phyloP scores from a whole-genome alignment of 139 green algal species.

The Auxenochlorella protothecoides region DNA sequence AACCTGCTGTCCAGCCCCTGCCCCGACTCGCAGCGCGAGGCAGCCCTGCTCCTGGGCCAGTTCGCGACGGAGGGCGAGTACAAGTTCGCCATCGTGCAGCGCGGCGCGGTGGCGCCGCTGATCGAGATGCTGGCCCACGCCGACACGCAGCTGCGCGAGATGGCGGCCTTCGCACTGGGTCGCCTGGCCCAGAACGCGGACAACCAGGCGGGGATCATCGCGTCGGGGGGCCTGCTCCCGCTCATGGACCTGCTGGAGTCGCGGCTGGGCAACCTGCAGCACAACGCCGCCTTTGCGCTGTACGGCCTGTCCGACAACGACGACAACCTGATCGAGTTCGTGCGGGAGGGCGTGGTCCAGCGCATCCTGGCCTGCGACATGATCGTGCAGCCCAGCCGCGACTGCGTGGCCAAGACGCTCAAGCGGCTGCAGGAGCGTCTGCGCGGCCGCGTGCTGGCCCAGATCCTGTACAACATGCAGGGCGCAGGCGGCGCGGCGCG shows the following conservation, averaged over 20 bases:
- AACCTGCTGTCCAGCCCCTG: slow-evolving; percentile 70
- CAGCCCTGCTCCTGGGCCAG: slow-evolving; percentile 92
- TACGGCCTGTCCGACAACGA: slow-evolving; percentile 96
- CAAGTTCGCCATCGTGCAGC: slow-evolving; percentile 84
- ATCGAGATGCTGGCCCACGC: slow-evolving; percentile 77
- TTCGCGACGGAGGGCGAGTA: slow-evolving; percentile 87
- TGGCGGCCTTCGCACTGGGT: slow-evolving; percentile 96
- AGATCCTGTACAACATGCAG: slow-evolving; percentile 69
- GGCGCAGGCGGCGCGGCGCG: neutral
- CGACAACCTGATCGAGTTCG: slow-evolving; percentile 92
- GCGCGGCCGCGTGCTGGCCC: slow-evolving; percentile 33
- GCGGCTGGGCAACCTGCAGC: slow-evolving; percentile 69
- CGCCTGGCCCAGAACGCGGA: slow-evolving; percentile 86
- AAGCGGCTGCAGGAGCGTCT: slow-evolving; percentile 65
- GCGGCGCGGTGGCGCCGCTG: slow-evolving; percentile 85
- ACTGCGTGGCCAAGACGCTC: slow-evolving; percentile 94
- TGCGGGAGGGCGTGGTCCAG: slow-evolving; percentile 59
- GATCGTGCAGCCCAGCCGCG: slow-evolving; percentile 66
- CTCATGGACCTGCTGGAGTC: slow-evolving; percentile 88
- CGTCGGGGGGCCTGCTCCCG: slow-evolving; percentile 65
- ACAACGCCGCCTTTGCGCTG: slow-evolving; percentile 91
- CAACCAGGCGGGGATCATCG: slow-evolving; percentile 85
- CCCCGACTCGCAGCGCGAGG: slow-evolving; percentile 86
- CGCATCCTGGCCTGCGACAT: slow-evolving; percentile 62
- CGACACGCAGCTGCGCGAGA: slow-evolving; percentile 81